Percentiles rank a stretch among this genome's conserved stretches.
Conservation (phyloP, 2,329 filamentous ascomycete species). For the Pseudocercospora musae region DNA sequence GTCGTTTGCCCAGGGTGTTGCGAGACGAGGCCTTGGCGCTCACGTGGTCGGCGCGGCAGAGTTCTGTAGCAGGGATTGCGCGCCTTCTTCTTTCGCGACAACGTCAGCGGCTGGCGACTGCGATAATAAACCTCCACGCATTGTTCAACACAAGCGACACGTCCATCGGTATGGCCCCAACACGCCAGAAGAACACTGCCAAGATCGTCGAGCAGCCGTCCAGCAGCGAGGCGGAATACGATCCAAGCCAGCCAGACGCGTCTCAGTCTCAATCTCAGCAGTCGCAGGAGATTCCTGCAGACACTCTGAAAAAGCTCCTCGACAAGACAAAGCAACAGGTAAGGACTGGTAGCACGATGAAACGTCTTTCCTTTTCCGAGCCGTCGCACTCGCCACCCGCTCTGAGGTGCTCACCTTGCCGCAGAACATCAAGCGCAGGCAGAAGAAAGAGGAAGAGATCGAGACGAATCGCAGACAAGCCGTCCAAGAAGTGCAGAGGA, state of each 20-base stretch:
- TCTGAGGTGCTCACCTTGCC: not conserved
- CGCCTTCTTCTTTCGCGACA: too few relatives aligned
- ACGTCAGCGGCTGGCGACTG: too few relatives aligned
- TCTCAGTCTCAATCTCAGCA: conserved; percentile 6
- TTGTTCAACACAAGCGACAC: conserved; percentile 5
- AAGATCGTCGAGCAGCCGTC: not conserved
- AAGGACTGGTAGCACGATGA: not conserved
- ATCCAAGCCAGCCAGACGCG: conserved; percentile 1
- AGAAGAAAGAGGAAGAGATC: conserved; percentile 17
- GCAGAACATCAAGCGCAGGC: conserved; percentile 4
- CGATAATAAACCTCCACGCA: not conserved
- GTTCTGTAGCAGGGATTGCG: too few relatives aligned
- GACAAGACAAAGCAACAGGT: conserved; percentile 13
- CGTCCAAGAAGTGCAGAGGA: conserved; percentile 10
- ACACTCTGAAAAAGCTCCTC: not conserved
- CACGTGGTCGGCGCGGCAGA: too few relatives aligned
- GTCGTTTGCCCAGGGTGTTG: not conserved
- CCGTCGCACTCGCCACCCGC: not conserved
- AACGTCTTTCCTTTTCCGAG: not conserved
- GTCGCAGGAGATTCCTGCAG: conserved; percentile 9
- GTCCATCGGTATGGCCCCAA: conserved; percentile 16
- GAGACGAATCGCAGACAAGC: conserved; percentile 9
- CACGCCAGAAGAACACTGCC: conserved; percentile 7
- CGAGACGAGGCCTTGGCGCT: not conserved
- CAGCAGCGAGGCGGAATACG: conserved; percentile 1